phyloP scores from a whole-genome alignment of 169 alveolate genomes.

The Theileria orientalis region DNA sequence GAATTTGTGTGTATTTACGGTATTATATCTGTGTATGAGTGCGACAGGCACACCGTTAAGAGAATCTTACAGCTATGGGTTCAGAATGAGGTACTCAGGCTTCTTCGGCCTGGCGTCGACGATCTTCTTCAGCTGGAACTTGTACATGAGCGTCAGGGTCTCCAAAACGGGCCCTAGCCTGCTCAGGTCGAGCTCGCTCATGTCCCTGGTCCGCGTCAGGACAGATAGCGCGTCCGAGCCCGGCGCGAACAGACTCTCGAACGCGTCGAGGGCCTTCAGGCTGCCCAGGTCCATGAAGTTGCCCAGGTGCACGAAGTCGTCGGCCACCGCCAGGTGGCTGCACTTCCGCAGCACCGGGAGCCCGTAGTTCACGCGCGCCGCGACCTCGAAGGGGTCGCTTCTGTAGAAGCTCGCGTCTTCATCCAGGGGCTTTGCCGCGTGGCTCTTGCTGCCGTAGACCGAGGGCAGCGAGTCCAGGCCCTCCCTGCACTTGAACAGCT shows the following conservation, averaged over 20 bases:
- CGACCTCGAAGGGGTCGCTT: constrained; percentile 52
- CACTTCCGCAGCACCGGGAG: constrained; percentile 52
- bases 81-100: constrained; percentile 35
- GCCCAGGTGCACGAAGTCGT: constrained; percentile 54
- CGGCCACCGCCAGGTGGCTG: constrained; percentile 48
- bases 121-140: constrained; percentile 44
- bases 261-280: constrained; percentile 3
- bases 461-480: constrained; percentile 38
- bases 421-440: constrained; percentile 26
- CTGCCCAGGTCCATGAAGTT: constrained; percentile 20
- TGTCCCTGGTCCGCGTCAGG: constrained; percentile 1
- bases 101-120: constrained; percentile 61
- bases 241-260: constrained; percentile 13
- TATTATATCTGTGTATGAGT: background rate
- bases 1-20: background rate
- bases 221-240: constrained; percentile 7
- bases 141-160: constrained; percentile 50
- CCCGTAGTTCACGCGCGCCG: constrained; percentile 33
- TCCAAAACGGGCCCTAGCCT: constrained; percentile 42
- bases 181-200: constrained; percentile 3
- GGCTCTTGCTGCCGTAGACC: constrained; percentile 27
- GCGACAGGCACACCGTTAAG: background rate
- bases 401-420: constrained; percentile 14
- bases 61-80: constrained; percentile 9
- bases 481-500: constrained; percentile 37